Evolutionary conservation across 345 rosid species (phyloP), one percentile per base, ranked within the genome.

Genomic region (Acer campestre): DNA sequence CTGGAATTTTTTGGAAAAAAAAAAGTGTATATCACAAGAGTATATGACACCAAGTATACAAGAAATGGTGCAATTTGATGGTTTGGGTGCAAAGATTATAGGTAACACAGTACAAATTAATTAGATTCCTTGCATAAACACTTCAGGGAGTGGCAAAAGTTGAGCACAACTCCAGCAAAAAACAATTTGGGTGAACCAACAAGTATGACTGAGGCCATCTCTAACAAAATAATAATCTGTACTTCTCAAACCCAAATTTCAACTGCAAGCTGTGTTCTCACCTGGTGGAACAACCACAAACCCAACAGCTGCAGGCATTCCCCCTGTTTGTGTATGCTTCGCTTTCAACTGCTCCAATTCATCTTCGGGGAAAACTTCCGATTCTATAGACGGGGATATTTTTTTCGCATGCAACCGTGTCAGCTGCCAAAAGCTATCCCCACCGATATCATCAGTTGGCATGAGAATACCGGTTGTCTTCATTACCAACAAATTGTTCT

Each of bases 391-490:
- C n/a, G 97, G 88, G 48, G 79, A 81, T 6, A 90, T 85, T 67
- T 90, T 90, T 70, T 90, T 85, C 51, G 89, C 93, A 61, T 90
- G 92, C 64, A 90, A 78, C 94, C 97, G 89, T 20, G 94, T 92
- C 20, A 89, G 80, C 71, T 89, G 85, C 97, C 94, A 92, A 79
- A 92, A 86, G 71, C 94, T 92, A 67, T 88, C 90, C 61, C 92
- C 88, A 27, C 90, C 94, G 4, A 88, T 80, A 49, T 84, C 94
- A 74, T 85, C 82, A 61, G 86, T 86, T 1, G 85, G 93, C 75
- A 84, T 69, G 49, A 92, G 89, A 68, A 90, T 71, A 7, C 94
- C 92, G 0, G 89, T 84, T 18, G 90, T 84, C 78, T 90, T 90
- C 94, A 92, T 89, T 70, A 88, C 91, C 75, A 90, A 83, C 71